Evolutionary conservation across 2,329 filamentous ascomycete genomes (phyloP), one percentile per base, ranked within the genome.

Genomic region (Gaeumannomyces tritici): DNA sequence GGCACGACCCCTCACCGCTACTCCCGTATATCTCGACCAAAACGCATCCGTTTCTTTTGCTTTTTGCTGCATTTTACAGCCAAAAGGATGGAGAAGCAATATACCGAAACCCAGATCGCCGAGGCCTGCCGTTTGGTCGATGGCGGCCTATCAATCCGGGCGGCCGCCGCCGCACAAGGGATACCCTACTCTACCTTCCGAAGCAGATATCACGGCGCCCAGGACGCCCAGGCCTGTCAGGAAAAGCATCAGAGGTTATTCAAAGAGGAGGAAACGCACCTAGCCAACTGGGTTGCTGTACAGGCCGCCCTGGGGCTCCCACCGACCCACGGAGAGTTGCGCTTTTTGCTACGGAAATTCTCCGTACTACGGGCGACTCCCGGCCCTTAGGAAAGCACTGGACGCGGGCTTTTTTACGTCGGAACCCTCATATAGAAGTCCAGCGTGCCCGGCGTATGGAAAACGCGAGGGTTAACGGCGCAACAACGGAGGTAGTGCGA

Each of bases 291-390:
- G 60, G 54, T 65, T 12, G 18, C 31, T n/a, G 55, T 59, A 9
- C 61, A 65, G 35, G 51, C 60, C 47, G 58, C 58, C 18, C 47
- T 65, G 24, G 61, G 64, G n/a, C 59, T 64, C 2, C 62, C 29
- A 28, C 62, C 42, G 54, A 65, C 60, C 9, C 42, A 64, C 55
- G 4, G 47, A 29, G 13, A 65, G 33, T 24, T 64, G 2, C 63
- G 57, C 21, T 51, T 59, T 12, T 64, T 65, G 61, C 35, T 8
- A 11, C 61, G 18, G 33, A 55, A 12, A 64, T 64, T 8, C 51
- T 64, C 8, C 28, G 29, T 18, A 27, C 33, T 21, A 15, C 24
- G 54, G 62, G 62, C 24, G 62, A 60, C 21, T n/a, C 55, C 12
- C 13, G n/a, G n/a, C 55, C 33, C 2, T 31, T 63, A 26, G 54